These are phyloP conservation scores for Yamadazyma tumulicola DNA, from an alignment of 805 yeast genomes.

Conservation along the genomic window DNA sequence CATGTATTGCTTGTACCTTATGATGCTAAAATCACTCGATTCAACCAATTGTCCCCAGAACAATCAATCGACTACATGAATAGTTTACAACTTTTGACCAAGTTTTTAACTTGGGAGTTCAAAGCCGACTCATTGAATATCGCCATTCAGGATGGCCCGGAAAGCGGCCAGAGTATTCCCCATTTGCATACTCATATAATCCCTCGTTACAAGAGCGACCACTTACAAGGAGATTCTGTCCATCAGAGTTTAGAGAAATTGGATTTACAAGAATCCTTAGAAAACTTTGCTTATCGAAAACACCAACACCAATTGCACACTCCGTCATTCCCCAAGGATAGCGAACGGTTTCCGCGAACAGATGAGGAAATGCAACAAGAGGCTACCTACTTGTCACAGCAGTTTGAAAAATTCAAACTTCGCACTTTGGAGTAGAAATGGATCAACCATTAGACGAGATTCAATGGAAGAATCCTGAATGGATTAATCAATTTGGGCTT, in stretches of 20 bases:
- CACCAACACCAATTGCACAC: conserved; percentile 22
- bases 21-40: conserved; percentile 55
- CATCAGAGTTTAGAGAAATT: conserved; percentile 59
- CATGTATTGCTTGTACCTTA: conserved; percentile 87
- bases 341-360: conserved; percentile 54
- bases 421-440: conserved; percentile 1
- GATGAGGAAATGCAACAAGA: conserved; percentile 68
- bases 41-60: conserved; percentile 66
- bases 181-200: conserved; percentile 93
- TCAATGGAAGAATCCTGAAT: conserved; percentile 97
- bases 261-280: conserved; percentile 47
- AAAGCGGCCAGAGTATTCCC: conserved; percentile 95
- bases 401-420: conserved; percentile 27
- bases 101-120: conserved; percentile 61
- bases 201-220: conserved; percentile 68
- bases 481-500: conserved; percentile 88
- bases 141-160: conserved; percentile 94
- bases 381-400: conserved; percentile 51
- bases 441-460: conserved; percentile 59
- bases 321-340: conserved; percentile 37
- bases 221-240: conserved; percentile 60
- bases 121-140: conserved; percentile 82
- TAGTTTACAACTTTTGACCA: conserved; percentile 68
- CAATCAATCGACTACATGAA: conserved; percentile 77
- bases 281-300: conserved; percentile 26